Percentiles rank a stretch among this genome's conserved stretches.
Conservation (phyloP, 2,329 filamentous ascomycete genomes). For the Monilinia polystroma region DNA sequence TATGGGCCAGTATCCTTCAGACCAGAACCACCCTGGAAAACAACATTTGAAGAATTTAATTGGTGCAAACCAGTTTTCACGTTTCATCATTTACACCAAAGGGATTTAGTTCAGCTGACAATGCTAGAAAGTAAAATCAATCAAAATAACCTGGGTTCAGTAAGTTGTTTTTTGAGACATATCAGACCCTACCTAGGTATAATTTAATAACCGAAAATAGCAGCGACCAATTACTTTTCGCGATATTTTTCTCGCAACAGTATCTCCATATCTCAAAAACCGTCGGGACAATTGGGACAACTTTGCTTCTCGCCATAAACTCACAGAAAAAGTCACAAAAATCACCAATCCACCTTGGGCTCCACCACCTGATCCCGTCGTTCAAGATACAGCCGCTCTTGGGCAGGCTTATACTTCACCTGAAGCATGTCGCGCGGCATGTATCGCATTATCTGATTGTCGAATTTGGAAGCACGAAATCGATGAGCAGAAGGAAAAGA, state of each 20-base stretch:
- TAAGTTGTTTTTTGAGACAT: neutral
- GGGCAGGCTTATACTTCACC: conserved; percentile 1
- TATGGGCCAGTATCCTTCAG: conserved; percentile 22
- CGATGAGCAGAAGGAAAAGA: neutral
- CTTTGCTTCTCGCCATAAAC: conserved; percentile 17
- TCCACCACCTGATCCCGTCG: conserved; percentile 2
- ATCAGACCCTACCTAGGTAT: neutral
- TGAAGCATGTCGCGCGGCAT: conserved; percentile 16
- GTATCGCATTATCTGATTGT: conserved; percentile 5
- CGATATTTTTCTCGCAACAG: conserved; percentile 13
- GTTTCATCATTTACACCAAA: conserved; percentile 26
- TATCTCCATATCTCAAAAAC: neutral
- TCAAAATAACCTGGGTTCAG: neutral
- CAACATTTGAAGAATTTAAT: conserved; percentile 19
- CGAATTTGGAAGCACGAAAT: conserved; percentile 20
- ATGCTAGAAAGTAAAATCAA: conserved; percentile 16
- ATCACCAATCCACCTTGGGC: neutral
- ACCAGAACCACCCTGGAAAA: conserved; percentile 27
- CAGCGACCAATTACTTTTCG: conserved; percentile 13
- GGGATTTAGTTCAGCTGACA: conserved; percentile 18
- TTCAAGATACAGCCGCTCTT: neutral
- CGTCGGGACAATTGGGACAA: conserved; percentile 24
- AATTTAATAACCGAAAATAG: neutral
- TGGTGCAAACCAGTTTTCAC: conserved; percentile 26
- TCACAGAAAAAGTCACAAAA: neutral